These are phyloP conservation scores for Paecilomyces dactylethromorphus DNA, from an alignment of 2,329 filamentous ascomycete genomes.

Conservation along the genomic window DNA sequence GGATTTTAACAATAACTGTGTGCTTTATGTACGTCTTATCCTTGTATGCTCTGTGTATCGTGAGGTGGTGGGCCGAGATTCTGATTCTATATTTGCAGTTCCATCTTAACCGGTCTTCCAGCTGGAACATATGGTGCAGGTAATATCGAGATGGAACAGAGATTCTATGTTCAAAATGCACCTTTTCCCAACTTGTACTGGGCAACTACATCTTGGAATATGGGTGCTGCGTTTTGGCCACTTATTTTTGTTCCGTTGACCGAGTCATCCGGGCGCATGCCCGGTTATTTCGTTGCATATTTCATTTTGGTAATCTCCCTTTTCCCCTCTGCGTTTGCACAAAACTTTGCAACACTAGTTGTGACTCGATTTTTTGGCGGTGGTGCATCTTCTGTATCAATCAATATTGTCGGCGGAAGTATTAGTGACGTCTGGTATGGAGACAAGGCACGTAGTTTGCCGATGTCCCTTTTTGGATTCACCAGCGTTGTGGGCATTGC, in stretches of 20 bases:
- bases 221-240: conserved; percentile 33
- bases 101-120: conserved; percentile 35
- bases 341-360: conserved; percentile 40
- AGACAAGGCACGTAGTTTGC: conserved; percentile 32
- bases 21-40: not conserved
- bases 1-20: not conserved
- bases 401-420: conserved; percentile 33
- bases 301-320: conserved; percentile 35
- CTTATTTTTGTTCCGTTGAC: conserved; percentile 31
- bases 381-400: conserved; percentile 36
- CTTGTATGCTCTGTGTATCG: not conserved
- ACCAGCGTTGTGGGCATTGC: conserved; percentile 38
- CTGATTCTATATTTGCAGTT: conserved; percentile 12
- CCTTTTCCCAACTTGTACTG: conserved; percentile 28
- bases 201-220: conserved; percentile 30
- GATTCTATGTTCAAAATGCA: conserved; percentile 26
- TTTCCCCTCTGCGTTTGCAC: conserved; percentile 36
- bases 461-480: conserved; percentile 39
- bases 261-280: conserved; percentile 38
- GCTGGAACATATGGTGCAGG: conserved; percentile 35
- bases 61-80: not conserved
- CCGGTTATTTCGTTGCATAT: conserved; percentile 39
- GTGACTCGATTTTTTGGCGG: conserved; percentile 40
- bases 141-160: conserved; percentile 21
- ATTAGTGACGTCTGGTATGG: conserved; percentile 32